Base-by-base conservation (phyloP, 2,329 filamentous ascomycete species). In the Cephalotrichum gorgonifer region DNA sequence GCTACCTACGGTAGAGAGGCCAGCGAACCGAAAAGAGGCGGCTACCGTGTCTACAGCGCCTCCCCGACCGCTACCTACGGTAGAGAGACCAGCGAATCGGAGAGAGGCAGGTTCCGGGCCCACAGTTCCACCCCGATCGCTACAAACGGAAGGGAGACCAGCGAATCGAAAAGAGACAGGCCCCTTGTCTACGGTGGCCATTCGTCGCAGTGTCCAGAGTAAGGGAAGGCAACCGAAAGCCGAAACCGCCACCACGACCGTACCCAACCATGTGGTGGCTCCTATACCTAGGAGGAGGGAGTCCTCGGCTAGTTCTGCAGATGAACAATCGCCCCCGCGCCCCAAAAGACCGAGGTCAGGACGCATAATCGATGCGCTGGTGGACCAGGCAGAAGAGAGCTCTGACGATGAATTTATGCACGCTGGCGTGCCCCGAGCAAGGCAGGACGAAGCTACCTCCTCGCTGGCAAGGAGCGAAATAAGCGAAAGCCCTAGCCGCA, bases 361-460 rank as follows among this genome's bases (percentile, higher is more conserved):
- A 22, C 41, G 70, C 20, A 53, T 73, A 38, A 73, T 73, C 28
- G 70, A 73, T 56, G 58, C 67, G 1, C 54, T 73, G 20, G 64
- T 61, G 6, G 66, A 64, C 1, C 70, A 72, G 53, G 64, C 58
- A 30, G 60, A 63, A 14, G 61, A 64, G 3, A 62, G 60, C 23
- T 63, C 49, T 50, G 58, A 31, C 6, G 42, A 47, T 31, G 35
- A 42, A 33, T 11, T 20, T 31, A 14, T 22, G n/a, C 22, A 23
- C 39, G 20, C 30, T 17, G 27, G 27, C 43, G 9, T 14, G 6
- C 43, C 31, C 27, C 30, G 9, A 9, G 23, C 35, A 6, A 4
- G 17, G 6, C 35, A 20, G n/a, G 17, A 9, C 9, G 17, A 22
- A 39, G 15, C 35, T 20, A 9, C 17, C 35, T 20, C 15, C 8